A percentile compares a stretch with the other conserved stretches of the same genome.
Conservation (phyloP, 2,329 filamentous ascomycete genomes). For the Botrytis galanthina region DNA sequence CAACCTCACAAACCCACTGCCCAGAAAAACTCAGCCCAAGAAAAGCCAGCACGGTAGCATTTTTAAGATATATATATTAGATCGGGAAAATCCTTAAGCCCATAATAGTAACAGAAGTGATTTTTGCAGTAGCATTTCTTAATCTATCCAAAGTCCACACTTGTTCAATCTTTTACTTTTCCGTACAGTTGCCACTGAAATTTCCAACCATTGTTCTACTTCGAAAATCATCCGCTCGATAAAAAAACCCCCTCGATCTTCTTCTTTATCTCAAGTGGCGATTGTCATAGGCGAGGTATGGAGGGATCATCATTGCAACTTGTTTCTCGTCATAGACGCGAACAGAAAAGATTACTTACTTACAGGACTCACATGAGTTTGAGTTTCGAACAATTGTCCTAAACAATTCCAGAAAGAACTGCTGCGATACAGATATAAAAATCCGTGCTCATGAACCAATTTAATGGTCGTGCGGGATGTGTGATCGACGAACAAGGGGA, state of each 20-base stretch:
- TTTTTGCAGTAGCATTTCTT: neutral
- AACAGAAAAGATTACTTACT: neutral
- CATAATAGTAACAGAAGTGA: neutral
- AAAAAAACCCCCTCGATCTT: neutral
- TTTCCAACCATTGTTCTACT: constrained; percentile 3
- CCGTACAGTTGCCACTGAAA: neutral
- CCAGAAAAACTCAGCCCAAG: neutral
- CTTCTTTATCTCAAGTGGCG: constrained; percentile 4
- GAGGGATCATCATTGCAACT: constrained; percentile 6
- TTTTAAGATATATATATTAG: neutral
- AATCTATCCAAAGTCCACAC: neutral
- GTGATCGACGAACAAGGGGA: constrained; percentile 1
- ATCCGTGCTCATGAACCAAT: neutral
- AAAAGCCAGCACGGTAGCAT: neutral
- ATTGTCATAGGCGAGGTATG: constrained; percentile 12
- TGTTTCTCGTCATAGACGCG: neutral
- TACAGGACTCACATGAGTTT: neutral
- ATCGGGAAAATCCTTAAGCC: neutral
- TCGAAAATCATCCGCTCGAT: neutral
- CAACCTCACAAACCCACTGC: neutral
- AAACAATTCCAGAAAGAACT: neutral
- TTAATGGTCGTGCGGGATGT: neutral
- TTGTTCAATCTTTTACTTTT: neutral
- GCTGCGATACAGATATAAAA: constrained; percentile 1
- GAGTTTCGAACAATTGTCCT: neutral